These are phyloP conservation scores for Erodium trifolium DNA, from an alignment of 441 rosid genomes.

Conservation along the genomic window DNA sequence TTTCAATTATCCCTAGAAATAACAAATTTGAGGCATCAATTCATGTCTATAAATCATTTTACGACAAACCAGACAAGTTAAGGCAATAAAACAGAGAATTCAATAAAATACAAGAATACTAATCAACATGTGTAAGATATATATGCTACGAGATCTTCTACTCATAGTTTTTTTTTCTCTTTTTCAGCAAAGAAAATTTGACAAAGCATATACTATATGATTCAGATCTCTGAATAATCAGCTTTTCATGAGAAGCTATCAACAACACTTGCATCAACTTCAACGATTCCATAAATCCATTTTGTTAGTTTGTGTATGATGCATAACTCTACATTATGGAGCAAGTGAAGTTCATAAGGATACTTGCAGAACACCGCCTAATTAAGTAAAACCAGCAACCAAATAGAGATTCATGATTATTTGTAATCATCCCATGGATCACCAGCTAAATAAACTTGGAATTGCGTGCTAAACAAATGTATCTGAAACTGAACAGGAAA, in stretches of 20 bases:
- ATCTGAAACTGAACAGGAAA: neutral
- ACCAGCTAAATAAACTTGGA: neutral
- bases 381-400: neutral
- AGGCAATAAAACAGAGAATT: too few relatives aligned
- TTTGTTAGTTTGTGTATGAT: neutral
- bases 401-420: neutral
- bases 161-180: too few relatives aligned
- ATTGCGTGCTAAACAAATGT: neutral
- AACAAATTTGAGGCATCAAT: slow-evolving; percentile 9
- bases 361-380: neutral
- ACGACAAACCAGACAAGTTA: too few relatives aligned
- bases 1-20: too few relatives aligned
- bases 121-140: neutral
- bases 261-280: neutral
- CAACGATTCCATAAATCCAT: neutral
- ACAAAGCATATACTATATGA: neutral
- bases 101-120: neutral
- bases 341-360: neutral
- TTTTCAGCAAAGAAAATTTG: too few relatives aligned
- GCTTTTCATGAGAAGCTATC: neutral
- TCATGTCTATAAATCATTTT: neutral
- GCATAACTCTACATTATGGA: neutral
- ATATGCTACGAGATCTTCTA: neutral
- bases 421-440: neutral
- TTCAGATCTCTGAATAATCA: slow-evolving; percentile 3